These are phyloP conservation scores for Blepharisma japonicum DNA, from an alignment of 73 alveolate species.

Conservation along the genomic window DNA sequence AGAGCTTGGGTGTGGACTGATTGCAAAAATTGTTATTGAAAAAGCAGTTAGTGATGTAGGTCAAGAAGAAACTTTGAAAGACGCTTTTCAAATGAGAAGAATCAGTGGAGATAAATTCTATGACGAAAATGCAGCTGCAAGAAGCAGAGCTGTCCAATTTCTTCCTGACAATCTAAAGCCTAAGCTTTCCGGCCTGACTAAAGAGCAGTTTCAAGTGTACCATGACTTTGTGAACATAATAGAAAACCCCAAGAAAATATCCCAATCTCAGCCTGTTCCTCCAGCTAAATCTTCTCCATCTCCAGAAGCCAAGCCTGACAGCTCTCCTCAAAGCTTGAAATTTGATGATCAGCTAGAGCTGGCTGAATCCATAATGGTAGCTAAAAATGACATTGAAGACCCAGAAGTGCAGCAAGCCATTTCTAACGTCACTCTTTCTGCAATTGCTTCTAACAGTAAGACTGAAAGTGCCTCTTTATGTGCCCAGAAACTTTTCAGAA, in stretches of 20 bases:
- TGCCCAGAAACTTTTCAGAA: neutral
- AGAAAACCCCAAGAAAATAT: conserved; percentile 15
- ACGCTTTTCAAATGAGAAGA: conserved; percentile 84
- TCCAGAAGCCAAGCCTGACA: neutral
- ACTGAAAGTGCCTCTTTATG: neutral
- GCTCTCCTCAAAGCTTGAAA: neutral
- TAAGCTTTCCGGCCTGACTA: conserved; percentile 71
- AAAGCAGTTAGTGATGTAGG: conserved; percentile 86
- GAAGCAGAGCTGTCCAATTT: conserved; percentile 47
- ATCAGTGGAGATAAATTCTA: conserved; percentile 45
- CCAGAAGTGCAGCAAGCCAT: conserved; percentile 29
- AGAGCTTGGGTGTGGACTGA: conserved; percentile 92
- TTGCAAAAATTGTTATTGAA: conserved; percentile 81
- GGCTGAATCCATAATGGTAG: neutral
- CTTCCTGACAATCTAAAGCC: conserved; percentile 91
- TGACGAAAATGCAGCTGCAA: conserved; percentile 54
- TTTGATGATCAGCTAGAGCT: neutral
- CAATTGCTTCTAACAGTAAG: conserved; percentile 4
- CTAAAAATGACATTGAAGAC: conserved; percentile 16
- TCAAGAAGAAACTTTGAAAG: conserved; percentile 75
- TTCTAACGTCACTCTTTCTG: neutral
- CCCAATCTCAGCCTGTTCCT: neutral
- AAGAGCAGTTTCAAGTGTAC: conserved; percentile 70
- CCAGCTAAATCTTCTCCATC: neutral
- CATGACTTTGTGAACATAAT: conserved; percentile 50